These are phyloP conservation scores for Davidsoniella australis DNA, from an alignment of 2,329 filamentous ascomycete genomes.

Conservation along the genomic window DNA sequence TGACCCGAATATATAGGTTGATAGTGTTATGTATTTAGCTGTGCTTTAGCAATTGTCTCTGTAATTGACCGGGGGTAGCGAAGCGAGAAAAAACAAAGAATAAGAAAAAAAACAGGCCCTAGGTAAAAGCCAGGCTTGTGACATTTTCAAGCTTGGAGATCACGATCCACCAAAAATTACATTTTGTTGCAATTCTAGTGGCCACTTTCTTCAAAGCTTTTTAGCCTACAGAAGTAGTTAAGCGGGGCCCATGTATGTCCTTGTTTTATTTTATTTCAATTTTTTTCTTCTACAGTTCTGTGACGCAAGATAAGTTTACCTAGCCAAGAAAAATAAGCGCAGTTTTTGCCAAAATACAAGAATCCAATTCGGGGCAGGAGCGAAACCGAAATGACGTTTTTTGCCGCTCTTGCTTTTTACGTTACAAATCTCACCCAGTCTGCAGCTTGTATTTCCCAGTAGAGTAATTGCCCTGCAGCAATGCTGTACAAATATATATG, in stretches of 20 bases:
- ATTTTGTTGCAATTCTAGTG: not conserved
- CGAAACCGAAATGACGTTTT: too few relatives aligned
- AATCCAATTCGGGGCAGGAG: too few relatives aligned
- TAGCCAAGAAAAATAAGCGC: too few relatives aligned
- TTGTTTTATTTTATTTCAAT: not conserved
- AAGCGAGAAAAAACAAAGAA: too few relatives aligned
- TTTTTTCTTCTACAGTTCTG: not conserved
- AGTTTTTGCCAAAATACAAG: not conserved
- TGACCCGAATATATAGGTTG: not conserved
- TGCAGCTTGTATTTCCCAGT: too few relatives aligned
- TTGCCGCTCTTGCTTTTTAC: too few relatives aligned
- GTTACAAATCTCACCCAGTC: too few relatives aligned
- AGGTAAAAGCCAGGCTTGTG: too few relatives aligned
- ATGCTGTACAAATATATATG: too few relatives aligned
- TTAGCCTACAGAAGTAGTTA: not conserved
- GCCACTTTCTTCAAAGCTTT: not conserved
- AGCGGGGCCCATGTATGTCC: not conserved
- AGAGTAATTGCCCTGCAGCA: too few relatives aligned
- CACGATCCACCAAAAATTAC: not conserved
- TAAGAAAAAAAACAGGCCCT: too few relatives aligned
- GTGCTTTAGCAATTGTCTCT: not conserved
- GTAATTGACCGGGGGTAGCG: not conserved
- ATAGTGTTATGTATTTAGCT: not conserved
- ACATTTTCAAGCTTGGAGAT: not conserved
- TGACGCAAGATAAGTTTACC: not conserved